Conservation (phyloP, 1,284 basidiomycete species). For the Vanrija pseudolonga region DNA sequence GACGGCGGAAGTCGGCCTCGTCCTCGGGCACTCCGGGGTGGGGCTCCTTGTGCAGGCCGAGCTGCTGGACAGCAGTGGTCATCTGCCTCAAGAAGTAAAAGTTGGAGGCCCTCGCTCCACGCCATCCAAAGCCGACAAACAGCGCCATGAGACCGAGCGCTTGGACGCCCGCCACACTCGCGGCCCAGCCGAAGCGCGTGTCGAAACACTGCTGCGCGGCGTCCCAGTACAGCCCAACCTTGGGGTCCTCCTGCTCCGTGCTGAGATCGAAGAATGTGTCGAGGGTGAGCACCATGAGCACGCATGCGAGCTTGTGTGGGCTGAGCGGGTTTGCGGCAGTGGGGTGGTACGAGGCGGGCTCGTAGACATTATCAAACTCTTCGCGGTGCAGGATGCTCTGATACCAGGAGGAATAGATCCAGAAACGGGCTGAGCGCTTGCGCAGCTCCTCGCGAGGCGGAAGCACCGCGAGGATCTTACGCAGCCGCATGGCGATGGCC, state of each 20-base stretch:
- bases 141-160: constrained; percentile 34
- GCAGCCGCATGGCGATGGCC: constrained; percentile 26
- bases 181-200: constrained; percentile 41
- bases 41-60: constrained; percentile 42
- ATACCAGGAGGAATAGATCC: constrained; percentile 34
- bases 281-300: constrained; percentile 41
- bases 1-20: constrained; percentile 38
- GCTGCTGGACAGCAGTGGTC: constrained; percentile 38
- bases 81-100: constrained; percentile 43
- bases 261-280: constrained; percentile 37
- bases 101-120: constrained; percentile 36
- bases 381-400: constrained; percentile 32
- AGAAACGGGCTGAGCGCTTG: constrained; percentile 27
- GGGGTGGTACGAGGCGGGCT: constrained; percentile 39
- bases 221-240: constrained; percentile 38
- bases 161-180: constrained; percentile 40
- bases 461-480: constrained; percentile 27
- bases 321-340: constrained; percentile 38
- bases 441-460: constrained; percentile 31
- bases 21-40: constrained; percentile 33
- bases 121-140: constrained; percentile 43
- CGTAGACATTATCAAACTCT: constrained; percentile 39
- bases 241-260: constrained; percentile 26
- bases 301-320: constrained; percentile 44
- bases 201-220: constrained; percentile 42